Evolutionary conservation across 129 eudicot genomes (phyloP).

Genomic region (Tanacetum coccineum): DNA sequence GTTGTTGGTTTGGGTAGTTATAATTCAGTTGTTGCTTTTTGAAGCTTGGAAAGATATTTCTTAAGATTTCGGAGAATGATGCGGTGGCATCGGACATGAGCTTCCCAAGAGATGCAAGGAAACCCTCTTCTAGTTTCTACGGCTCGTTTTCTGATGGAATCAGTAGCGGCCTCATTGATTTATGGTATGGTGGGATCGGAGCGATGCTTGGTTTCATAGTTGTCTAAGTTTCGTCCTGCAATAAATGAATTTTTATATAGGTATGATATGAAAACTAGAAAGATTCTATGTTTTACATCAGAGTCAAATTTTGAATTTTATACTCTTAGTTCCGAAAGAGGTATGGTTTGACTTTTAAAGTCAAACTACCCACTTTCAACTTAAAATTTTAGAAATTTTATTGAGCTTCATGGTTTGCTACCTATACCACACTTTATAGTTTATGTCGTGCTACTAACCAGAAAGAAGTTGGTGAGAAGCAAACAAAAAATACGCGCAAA

Average conservation of each 20-base stretch:
- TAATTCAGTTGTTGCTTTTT: conserved; percentile 36
- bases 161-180: conserved; percentile 60
- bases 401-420: neutral
- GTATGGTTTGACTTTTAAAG: conserved; percentile 3
- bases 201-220: conserved; percentile 33
- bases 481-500: neutral
- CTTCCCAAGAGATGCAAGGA: conserved; percentile 63
- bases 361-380: conserved; percentile 8
- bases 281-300: conserved; percentile 11
- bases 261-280: neutral
- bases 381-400: neutral
- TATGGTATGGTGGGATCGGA: conserved; percentile 47
- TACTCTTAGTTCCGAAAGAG: neutral
- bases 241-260: conserved; percentile 1
- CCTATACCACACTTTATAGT: neutral
- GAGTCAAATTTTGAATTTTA: conserved; percentile 7
- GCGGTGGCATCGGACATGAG: conserved; percentile 53
- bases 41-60: conserved; percentile 55
- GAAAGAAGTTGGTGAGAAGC: neutral
- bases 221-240: conserved; percentile 41
- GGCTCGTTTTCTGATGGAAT: conserved; percentile 69
- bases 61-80: conserved; percentile 55
- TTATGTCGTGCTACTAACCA: neutral
- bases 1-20: conserved; percentile 41
- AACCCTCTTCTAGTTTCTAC: conserved; percentile 78